Conservation (phyloP, 805 yeast genomes). For the Lachancea dasiensis region DNA sequence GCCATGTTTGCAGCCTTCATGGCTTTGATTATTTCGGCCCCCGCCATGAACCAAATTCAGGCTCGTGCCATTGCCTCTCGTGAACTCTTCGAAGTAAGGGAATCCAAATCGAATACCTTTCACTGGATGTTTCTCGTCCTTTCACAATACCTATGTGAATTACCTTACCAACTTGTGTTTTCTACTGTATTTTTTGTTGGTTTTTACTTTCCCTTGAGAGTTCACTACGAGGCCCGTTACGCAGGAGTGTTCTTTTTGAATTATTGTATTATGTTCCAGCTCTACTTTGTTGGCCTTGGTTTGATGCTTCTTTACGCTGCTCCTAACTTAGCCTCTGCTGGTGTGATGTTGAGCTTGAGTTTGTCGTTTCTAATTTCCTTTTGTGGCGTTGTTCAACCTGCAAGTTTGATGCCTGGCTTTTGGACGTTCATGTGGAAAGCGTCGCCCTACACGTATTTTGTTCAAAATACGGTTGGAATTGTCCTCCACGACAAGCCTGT, state of each 20-base stretch:
- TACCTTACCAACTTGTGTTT: constrained; percentile 50
- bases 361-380: constrained; percentile 56
- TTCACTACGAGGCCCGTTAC: constrained; percentile 36
- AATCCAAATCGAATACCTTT: constrained; percentile 63
- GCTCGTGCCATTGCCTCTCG: constrained; percentile 52
- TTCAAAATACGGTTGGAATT: constrained; percentile 47
- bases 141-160: constrained; percentile 49
- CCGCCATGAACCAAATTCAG: constrained; percentile 55
- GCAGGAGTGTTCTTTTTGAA: constrained; percentile 44
- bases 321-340: constrained; percentile 63
- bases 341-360: constrained; percentile 49
- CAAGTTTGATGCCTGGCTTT: constrained; percentile 60
- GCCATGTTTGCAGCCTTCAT: constrained; percentile 55
- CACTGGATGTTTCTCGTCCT: constrained; percentile 60
- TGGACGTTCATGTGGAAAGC: constrained; percentile 80
- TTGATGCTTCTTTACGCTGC: constrained; percentile 49
- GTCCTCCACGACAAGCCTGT: constrained; percentile 49
- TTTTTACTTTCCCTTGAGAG: constrained; percentile 45
- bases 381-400: constrained; percentile 64
- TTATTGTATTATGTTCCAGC: constrained; percentile 41
- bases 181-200: constrained; percentile 49
- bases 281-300: constrained; percentile 45
- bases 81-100: constrained; percentile 64
- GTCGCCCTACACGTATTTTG: constrained; percentile 67
- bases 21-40: constrained; percentile 51